A percentile compares a stretch with the other conserved stretches of the same genome.
Conservation (phyloP, 176 grass and related monocot species). For the Avena insularis region DNA sequence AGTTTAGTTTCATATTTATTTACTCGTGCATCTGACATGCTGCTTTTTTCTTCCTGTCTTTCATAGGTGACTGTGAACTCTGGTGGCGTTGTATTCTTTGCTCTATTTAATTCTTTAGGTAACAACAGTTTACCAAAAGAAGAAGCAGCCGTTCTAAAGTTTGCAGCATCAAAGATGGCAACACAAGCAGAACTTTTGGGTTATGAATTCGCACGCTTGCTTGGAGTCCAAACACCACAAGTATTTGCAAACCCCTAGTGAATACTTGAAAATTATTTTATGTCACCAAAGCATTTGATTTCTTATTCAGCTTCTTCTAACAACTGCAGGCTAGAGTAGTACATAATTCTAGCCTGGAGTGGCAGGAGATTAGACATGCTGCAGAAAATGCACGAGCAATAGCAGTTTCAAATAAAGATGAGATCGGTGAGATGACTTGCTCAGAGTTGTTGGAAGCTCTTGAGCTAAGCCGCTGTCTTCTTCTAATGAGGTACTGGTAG, state of each 20-base stretch:
- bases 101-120: slow-evolving; percentile 65
- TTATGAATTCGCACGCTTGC: slow-evolving; percentile 90
- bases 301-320: slow-evolving; percentile 32
- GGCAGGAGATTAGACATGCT: slow-evolving; percentile 76
- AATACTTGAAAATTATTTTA: slow-evolving; percentile 25
- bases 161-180: slow-evolving; percentile 88
- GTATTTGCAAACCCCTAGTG: slow-evolving; percentile 41
- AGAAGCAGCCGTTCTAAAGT: slow-evolving; percentile 91
- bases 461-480: slow-evolving; percentile 92
- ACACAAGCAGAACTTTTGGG: slow-evolving; percentile 92
- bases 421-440: slow-evolving; percentile 85
- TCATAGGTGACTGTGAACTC: slow-evolving; percentile 92
- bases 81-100: slow-evolving; percentile 95
- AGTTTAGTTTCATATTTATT: slow-evolving; percentile 12
- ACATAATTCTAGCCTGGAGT: slow-evolving; percentile 82
- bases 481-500: slow-evolving; percentile 88
- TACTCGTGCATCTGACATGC: neutral
- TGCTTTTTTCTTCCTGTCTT: slow-evolving; percentile 27
- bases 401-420: slow-evolving; percentile 67
- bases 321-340: slow-evolving; percentile 81
- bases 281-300: slow-evolving; percentile 33
- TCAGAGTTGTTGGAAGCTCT: slow-evolving; percentile 96
- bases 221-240: slow-evolving; percentile 85
- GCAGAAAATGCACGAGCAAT: slow-evolving; percentile 73
- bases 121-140: slow-evolving; percentile 53